Base-by-base conservation (phyloP, 495 filamentous ascomycete species). In the Aspergillus heteromorphus region DNA sequence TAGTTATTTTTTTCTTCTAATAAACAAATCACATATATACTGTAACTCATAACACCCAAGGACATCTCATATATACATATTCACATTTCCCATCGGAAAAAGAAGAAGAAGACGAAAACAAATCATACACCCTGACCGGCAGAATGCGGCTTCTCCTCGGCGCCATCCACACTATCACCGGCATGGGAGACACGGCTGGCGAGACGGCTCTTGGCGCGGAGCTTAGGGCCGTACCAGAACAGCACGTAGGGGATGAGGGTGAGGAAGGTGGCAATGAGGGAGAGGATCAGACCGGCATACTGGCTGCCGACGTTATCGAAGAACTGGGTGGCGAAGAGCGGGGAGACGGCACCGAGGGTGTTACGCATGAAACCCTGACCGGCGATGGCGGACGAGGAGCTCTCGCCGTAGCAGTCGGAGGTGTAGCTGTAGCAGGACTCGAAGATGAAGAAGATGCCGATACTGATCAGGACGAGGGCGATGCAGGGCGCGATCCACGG, bases 401-500 rank as follows among this genome's bases (percentile, higher is more conserved):
- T 73, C 49, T 71, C 66, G 18, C 72, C 73, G 48, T 78, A 78
- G 61, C 75, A 76, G 54, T 71, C 65, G 1, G 68, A 65, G 0
- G 75, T 78, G 48, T 75, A 79, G 10, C 67, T 72, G 42, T 75
- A 70, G 42, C 60, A 61, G 1, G 65, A 67, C 62, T 79, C 76
- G 54, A 79, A 65, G 49, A 78, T 72, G 55, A 76, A 73, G 61
- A 78, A 78, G 57, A 77, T 78, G 48, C 76, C 76, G 40, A 79
- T 64, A 40, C 63, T 56, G 47, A 71, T 73, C 4, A 69, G 61
- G 2, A 56, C 65, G 6, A 73, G 59, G 7, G 81, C 87, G 6
- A 91, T 69, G 6, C 75, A 68, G 4, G 87, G 85, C 0, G 83
- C 87, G 43, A 81, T 77, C 87, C 86, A 90, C 55, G 50, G 71